Evolutionary conservation across 345 rosid species (phyloP), one percentile per base, ranked within the genome.

Genomic region (Noccaea bulbosa): DNA sequence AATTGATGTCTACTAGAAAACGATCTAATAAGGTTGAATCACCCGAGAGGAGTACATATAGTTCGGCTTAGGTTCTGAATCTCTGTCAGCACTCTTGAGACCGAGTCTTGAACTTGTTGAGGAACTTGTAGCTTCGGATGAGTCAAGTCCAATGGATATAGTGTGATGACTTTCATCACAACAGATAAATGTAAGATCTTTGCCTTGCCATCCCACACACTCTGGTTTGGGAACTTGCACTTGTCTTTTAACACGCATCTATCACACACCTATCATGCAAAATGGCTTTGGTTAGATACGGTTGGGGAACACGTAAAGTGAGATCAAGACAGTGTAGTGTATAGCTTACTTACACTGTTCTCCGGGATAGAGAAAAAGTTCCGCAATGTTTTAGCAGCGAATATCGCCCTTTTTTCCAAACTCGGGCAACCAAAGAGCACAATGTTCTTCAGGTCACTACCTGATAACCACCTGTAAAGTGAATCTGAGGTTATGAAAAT

Each of bases 351-450:
- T 83, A 92, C 97, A 58, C 63, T 81, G 62, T 85, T 69, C 78
- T 92, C 98, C 69, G 78, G 80, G 66, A 92, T 85, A 54, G 78
- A 54, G 47, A 90, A 88, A 78, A 77, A 85, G 38, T 44, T 65
- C 40, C 98, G 96, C 79, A 92, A 46, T 61, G 82, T 80, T 77
- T 92, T 92, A 34, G 97, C 97, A 72, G 91, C 77, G 57, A 82
- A 83, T 56, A 87, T 73, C 20, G 30, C 53, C 59, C 77, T 82
- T 69, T 56, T 90, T 0, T 75, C 61, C 50, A 82, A 74, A 61
- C 86, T 79, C 40, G 93, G 95, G 71, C 98, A 92, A 63, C 98
- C 98, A 64, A 85, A 82, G 22, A 80, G 72, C 16, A 82, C 93
- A 57, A 88, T 69, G 58, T 62, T 84, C 78, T 88, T 87, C 80